phyloP scores from a whole-genome alignment of 192 early-diverging fungal genomes.

The Lobulomyces angularis region DNA sequence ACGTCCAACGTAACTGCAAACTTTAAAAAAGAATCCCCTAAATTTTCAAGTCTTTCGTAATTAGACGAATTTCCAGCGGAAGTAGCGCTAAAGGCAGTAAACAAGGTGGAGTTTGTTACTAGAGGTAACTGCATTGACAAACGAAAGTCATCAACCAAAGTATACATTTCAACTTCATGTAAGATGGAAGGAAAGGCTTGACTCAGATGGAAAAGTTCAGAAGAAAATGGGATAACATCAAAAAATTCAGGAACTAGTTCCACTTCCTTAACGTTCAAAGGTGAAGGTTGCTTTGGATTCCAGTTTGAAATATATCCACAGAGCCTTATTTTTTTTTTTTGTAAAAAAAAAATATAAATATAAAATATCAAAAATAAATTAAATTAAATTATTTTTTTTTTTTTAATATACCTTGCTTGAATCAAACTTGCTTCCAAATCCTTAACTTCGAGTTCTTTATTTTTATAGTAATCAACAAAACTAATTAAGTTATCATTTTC shows the following conservation, averaged over 20 bases:
- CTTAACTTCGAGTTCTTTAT: no score
- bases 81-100: slow-evolving; percentile 57
- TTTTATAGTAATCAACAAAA: no score
- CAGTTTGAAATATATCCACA: no score
- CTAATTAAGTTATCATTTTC: no score
- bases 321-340: no score
- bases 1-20: slow-evolving; percentile 53
- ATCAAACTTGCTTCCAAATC: no score
- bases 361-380: no score
- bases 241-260: slow-evolving; percentile 19
- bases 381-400: no score
- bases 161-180: slow-evolving; percentile 15
- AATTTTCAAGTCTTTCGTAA: slow-evolving; percentile 79
- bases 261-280: slow-evolving; percentile 1
- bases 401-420: no score
- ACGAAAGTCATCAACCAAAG: slow-evolving; percentile 16
- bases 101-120: slow-evolving; percentile 12
- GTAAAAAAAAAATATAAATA: no score
- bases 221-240: slow-evolving; percentile 19
- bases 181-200: slow-evolving; percentile 22
- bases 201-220: slow-evolving; percentile 9
- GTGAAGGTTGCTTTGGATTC: no score
- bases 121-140: slow-evolving; percentile 5
- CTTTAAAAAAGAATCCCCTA: slow-evolving; percentile 84
- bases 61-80: slow-evolving; percentile 55